These are phyloP conservation scores for Cyberlindnera mrakii DNA, from an alignment of 805 yeast genomes.

Conservation along the genomic window DNA sequence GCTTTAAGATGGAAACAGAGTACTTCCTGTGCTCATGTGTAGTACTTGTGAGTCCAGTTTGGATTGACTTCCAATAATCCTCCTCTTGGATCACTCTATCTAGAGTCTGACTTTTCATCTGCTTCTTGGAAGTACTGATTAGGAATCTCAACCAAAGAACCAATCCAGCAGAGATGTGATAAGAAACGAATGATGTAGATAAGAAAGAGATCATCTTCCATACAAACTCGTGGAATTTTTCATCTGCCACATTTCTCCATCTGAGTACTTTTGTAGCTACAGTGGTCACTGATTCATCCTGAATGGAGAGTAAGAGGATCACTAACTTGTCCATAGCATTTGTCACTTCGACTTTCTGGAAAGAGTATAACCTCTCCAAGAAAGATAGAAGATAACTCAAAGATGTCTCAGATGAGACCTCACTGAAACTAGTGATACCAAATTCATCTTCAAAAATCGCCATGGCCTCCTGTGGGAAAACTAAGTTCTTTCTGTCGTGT, in stretches of 20 bases:
- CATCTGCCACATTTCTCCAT: slow-evolving; percentile 41
- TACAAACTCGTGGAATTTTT: slow-evolving; percentile 24
- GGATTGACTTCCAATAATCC: slow-evolving; percentile 52
- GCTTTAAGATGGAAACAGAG: slow-evolving; percentile 56
- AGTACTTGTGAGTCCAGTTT: slow-evolving; percentile 45
- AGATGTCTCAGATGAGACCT: not conserved
- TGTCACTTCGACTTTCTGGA: slow-evolving; percentile 2
- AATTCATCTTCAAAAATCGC: slow-evolving; percentile 1
- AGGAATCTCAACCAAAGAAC: slow-evolving; percentile 54
- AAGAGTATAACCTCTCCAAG: slow-evolving; percentile 15
- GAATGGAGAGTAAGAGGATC: slow-evolving; percentile 30
- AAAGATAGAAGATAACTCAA: slow-evolving; percentile 2
- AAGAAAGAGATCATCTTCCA: slow-evolving; percentile 44
- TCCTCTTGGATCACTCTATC: slow-evolving; percentile 6
- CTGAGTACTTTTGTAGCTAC: slow-evolving; percentile 37
- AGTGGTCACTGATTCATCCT: slow-evolving; percentile 32
- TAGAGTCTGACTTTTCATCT: slow-evolving; percentile 2
- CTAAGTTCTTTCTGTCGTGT: slow-evolving; percentile 1
- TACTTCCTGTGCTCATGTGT: slow-evolving; percentile 68
- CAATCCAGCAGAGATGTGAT: slow-evolving; percentile 37
- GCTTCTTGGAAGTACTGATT: slow-evolving; percentile 17
- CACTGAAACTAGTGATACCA: not conserved
- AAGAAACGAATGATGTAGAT: slow-evolving; percentile 23
- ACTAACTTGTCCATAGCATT: slow-evolving; percentile 24
- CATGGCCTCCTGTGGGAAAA: slow-evolving; percentile 2